These are phyloP conservation scores for Penicillium polonicum DNA, from an alignment of 2,329 filamentous ascomycete species.

Conservation along the genomic window DNA sequence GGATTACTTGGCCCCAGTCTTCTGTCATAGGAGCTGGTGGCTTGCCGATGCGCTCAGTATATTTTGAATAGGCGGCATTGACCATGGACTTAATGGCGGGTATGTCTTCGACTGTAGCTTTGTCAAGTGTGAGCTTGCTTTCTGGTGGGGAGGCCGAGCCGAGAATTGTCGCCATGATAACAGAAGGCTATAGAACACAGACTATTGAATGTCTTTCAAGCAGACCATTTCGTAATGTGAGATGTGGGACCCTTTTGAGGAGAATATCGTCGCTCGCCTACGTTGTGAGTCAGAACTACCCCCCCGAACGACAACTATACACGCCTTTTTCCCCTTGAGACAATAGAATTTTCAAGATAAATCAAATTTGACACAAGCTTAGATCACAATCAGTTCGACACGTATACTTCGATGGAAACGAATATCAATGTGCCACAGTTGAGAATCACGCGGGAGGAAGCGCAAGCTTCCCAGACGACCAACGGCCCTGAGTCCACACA, in stretches of 20 bases:
- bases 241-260: too few species aligned
- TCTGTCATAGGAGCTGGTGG: conserved; percentile 23
- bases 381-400: neutral
- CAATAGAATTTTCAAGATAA: too few species aligned
- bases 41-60: conserved; percentile 24
- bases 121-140: neutral
- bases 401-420: neutral
- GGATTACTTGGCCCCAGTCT: conserved; percentile 16
- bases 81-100: conserved; percentile 19
- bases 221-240: too few species aligned
- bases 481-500: conserved; percentile 1
- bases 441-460: conserved; percentile 6
- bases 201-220: neutral
- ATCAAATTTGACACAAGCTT: too few species aligned
- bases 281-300: neutral
- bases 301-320: neutral
- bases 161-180: neutral
- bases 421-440: neutral
- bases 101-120: conserved; percentile 14
- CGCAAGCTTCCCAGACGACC: conserved; percentile 3
- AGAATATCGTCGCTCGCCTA: neutral
- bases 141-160: neutral
- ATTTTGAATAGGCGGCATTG: conserved; percentile 21
- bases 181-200: neutral
- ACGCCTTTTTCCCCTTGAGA: too few species aligned